Percentiles rank a stretch among this genome's conserved stretches.
Conservation (phyloP, 176 grass and related monocot species). For the Juncus effusus region DNA sequence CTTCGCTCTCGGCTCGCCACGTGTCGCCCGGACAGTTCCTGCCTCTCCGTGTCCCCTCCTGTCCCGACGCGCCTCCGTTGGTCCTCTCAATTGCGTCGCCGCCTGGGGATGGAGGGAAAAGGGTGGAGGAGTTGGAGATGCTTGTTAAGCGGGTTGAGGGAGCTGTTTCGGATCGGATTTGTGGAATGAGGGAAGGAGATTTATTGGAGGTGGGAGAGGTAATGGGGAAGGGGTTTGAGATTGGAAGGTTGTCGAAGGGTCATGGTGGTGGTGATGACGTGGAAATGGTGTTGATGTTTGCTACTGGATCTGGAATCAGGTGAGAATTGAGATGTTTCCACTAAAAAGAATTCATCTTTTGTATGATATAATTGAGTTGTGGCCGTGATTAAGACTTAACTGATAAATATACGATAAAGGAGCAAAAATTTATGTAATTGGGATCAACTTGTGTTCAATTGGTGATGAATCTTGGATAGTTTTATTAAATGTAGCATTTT, state of each 20-base stretch:
- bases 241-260: conserved; percentile 44
- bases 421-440: too few relatives aligned
- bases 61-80: conserved; percentile 37
- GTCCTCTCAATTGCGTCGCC: conserved; percentile 78
- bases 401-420: too few relatives aligned
- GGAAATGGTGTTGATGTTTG: conserved; percentile 60
- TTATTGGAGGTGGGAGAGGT: conserved; percentile 70
- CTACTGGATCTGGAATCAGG: conserved; percentile 87
- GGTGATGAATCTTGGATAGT: conserved; percentile 1
- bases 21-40: conserved; percentile 62
- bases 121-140: conserved; percentile 42
- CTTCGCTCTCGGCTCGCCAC: conserved; percentile 36
- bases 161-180: conserved; percentile 53
- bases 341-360: too few relatives aligned
- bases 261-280: conserved; percentile 38
- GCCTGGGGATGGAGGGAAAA: conserved; percentile 6
- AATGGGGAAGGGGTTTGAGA: conserved; percentile 68
- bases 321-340: background rate
- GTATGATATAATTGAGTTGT: background rate
- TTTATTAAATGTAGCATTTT: background rate
- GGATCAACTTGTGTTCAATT: background rate
- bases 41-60: conserved; percentile 53
- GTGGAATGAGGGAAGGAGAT: conserved; percentile 51
- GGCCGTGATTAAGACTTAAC: background rate
- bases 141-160: conserved; percentile 66